phyloP scores from a whole-genome alignment of 148 eudicot genomes.

The Vaccinium macrocarpon region DNA sequence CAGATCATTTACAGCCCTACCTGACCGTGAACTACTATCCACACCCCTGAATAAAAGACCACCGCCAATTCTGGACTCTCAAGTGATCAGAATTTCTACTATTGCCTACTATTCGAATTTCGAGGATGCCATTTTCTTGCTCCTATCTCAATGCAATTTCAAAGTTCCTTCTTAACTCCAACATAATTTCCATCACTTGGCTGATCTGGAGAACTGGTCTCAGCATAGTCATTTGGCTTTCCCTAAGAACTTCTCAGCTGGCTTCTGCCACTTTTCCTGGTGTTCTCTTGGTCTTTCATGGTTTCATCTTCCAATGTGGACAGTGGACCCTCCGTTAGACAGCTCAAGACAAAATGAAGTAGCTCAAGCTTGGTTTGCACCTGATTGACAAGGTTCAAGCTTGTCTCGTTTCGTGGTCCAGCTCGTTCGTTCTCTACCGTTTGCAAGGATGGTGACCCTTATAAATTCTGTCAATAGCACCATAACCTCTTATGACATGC shows the following conservation, averaged over 20 bases:
- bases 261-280: slow-evolving; percentile 77
- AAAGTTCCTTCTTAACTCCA: slow-evolving; percentile 72
- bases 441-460: too few species aligned
- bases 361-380: slow-evolving; percentile 43
- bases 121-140: slow-evolving; percentile 71
- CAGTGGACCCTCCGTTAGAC: slow-evolving; percentile 53
- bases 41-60: slow-evolving; percentile 44
- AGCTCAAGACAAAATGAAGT: slow-evolving; percentile 60
- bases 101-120: slow-evolving; percentile 52
- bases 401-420: too few species aligned
- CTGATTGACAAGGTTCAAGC: too few species aligned
- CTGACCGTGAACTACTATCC: slow-evolving; percentile 38
- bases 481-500: too few species aligned
- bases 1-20: too few species aligned
- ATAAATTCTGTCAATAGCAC: too few species aligned
- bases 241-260: slow-evolving; percentile 66
- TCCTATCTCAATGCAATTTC: slow-evolving; percentile 65
- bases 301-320: slow-evolving; percentile 36
- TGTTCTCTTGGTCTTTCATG: slow-evolving; percentile 73
- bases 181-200: slow-evolving; percentile 62
- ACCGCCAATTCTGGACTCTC: slow-evolving; percentile 47
- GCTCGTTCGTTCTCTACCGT: too few species aligned
- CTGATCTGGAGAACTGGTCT: slow-evolving; percentile 97
- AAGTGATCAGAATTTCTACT: slow-evolving; percentile 38
- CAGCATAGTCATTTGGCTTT: slow-evolving; percentile 77